Evolutionary conservation across 805 yeast species (phyloP), one percentile per base, ranked within the genome.

Genomic region (Zygosaccharomyces lentus): DNA sequence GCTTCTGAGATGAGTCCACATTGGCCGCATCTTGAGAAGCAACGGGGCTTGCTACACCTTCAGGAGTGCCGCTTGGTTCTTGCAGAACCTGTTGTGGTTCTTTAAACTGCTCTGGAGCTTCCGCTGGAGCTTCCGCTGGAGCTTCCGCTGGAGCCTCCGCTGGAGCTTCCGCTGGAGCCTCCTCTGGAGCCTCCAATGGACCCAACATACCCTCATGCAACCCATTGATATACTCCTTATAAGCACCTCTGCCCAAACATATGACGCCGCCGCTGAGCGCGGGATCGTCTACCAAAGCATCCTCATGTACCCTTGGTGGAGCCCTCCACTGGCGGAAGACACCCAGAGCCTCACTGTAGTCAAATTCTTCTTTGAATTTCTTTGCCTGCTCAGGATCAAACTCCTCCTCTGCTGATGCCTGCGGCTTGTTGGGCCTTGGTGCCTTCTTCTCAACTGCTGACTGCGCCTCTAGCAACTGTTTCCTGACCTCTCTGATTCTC

Each of bases 221-320:
- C 8, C 99, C 99, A 36, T 77, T 75, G 43, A 93, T 63, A 62
- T 88, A 93, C 71, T 93, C 99, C 64, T 91, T 91, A 64, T 78
- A 93, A 0, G 97, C 91, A 47, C 99, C 99, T 63, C 99, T 76
- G 4, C 99, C 99, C 21, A 93, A 69, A 62, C 96, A 87, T 16
- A 93, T 76, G 9, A 89, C 83, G 36, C 98, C 99, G 21, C 97
- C 97, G 7, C 82, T 77, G 24, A 72, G 44, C 10, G 62, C 61
- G 2, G 78, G 75, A 26, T 72, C 71, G 2, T 53, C 41, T 3
- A 67, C 72, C 26, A 71, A 64, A 1, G 80, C 71, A 58, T 81
- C 82, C 43, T 80, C 76, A 43, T 66, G 61, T 0, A 64, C 57
- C 1, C 65, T 56, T n/a, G 54, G 49, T 31, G 63, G 59, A 15